Conservation (phyloP, 2,329 filamentous ascomycete species). For the Catunica adiposa region DNA sequence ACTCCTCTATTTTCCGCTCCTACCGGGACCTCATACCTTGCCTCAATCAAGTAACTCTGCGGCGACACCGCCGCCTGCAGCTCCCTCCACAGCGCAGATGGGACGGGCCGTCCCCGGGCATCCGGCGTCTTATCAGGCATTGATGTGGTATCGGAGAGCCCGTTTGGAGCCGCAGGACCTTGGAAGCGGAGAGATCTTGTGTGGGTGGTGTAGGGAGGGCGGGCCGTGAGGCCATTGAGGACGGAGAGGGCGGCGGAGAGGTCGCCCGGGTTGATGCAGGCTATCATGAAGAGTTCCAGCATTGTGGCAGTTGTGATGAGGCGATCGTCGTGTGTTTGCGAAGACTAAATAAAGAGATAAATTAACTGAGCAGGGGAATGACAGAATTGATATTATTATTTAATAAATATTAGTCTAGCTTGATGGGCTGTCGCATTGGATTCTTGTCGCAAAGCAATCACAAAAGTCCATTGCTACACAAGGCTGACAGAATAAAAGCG, state of each 20-base stretch:
- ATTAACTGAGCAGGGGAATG: no score
- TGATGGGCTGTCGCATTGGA: background rate
- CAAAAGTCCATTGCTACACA: background rate
- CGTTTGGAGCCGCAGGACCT: constrained; percentile 29
- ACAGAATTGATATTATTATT: background rate
- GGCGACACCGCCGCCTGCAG: constrained; percentile 37
- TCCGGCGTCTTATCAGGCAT: constrained; percentile 20
- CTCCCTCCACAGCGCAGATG: constrained; percentile 30
- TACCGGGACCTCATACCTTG: constrained; percentile 34
- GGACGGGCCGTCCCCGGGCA: constrained; percentile 21
- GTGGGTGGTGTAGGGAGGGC: constrained; percentile 33
- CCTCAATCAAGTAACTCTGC: constrained; percentile 40
- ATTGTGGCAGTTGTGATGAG: constrained; percentile 21
- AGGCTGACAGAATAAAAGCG: background rate
- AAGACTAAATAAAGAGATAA: background rate
- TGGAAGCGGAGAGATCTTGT: constrained; percentile 38
- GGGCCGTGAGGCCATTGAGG: constrained; percentile 40
- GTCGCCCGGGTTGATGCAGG: constrained; percentile 33
- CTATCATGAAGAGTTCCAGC: constrained; percentile 44
- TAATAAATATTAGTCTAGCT: background rate
- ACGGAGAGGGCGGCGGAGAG: constrained; percentile 33
- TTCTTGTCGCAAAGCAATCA: no score
- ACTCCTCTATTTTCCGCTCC: constrained; percentile 21
- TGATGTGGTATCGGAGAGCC: constrained; percentile 26
- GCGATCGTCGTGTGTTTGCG: background rate